Base-by-base conservation (phyloP, 1,139 yeast species). In the Geotrichum siamense region DNA sequence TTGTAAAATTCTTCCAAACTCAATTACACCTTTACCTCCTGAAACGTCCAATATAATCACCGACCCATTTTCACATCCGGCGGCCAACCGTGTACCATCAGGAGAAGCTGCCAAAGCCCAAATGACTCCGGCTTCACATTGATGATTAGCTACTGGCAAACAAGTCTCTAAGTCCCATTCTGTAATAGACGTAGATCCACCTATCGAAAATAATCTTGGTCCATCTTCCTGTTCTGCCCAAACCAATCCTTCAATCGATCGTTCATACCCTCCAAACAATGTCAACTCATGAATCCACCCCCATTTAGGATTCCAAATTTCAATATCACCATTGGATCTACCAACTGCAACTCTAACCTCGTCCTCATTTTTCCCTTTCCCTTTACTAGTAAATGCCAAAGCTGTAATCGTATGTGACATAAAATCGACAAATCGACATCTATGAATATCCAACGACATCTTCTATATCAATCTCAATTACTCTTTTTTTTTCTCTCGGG, bases 31-130 rank as follows among this genome's bases (percentile, higher is more conserved):
- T 23, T 71, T 71, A 12, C 96, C 96, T 10, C 94, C 94, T 10
- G 86, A 70, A 33, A 89, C 78, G 57, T 86, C 89, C 17, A 89
- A 71, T 6, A 91, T 64, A 1, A 83, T 94, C 4, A 91, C 91
- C 3, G 87, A 73, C 20, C 98, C 98, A 59, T 89, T 94, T 55
- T 91, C 98, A 64, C 98, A 91, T 1, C 98, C 98, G 1, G 85
- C 85, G 1, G 96, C 87, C 36, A 93, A 68, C 55, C 72, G 76
- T 47, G 74, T 68, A 38, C 80, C 82, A 23, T 74, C 67, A 17
- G 74, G 71, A 50, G 80, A 81, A 22, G 78, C 76, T 6, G 84
- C 79, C 43, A 89, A 67, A 9, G 94, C 83, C 98, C 98, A 93
- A 48, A 87, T 82, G 16, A 86, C 80, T 28, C 97, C 97, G 1